Evolutionary conservation across 805 yeast genomes (phyloP), one percentile per base, ranked within the genome.

Genomic region (Grigorovia yakushimaensis): DNA sequence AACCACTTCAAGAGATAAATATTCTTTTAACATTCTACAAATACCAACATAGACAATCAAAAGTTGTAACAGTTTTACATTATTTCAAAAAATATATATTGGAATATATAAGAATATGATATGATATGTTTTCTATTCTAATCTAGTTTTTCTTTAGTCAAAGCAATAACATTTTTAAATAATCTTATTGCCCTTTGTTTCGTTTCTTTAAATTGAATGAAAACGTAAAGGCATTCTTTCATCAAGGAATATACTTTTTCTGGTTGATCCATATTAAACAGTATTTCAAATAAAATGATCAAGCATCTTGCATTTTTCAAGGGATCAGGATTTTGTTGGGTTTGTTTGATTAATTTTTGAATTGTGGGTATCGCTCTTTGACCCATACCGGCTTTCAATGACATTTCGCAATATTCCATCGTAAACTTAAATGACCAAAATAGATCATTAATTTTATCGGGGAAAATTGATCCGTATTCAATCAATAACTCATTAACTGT

Each of bases 311-410:
- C 67, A 1, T 72, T 60, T 8, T 75, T 58, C 0, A 73, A 59
- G 3, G 69, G 60, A 46, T 76, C 69, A 1, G 82, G 78, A 8
- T 74, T 67, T 4, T 60, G 56, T 19, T 71, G 69, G 0, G 84
- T 75, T 11, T 69, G 55, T 42, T 73, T 71, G 1, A 82, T 61
- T 45, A 78, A 70, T 50, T 76, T 77, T 5, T 76, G 57, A 0
- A 80, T 55, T 18, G 73, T 56, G 0, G 82, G 72, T 8, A 82
- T 51, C 0, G 76, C 78, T 48, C 82, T 68, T 9, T 73, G 60
- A 13, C 79, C 75, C 4, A 70, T 62, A 0, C 76, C 73, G 15
- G 73, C 59, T 5, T 62, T 53, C 21, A 72, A 53, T 49, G 78
- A 57, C 40, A 52, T 59, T 47, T 37, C 51, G 48, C 53, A 55